A percentile compares a stretch with the other conserved stretches of the same genome.
Evolutionary conservation across 164 flowering plant species (phyloP).

Genomic region (Kingdonia uniflora): DNA sequence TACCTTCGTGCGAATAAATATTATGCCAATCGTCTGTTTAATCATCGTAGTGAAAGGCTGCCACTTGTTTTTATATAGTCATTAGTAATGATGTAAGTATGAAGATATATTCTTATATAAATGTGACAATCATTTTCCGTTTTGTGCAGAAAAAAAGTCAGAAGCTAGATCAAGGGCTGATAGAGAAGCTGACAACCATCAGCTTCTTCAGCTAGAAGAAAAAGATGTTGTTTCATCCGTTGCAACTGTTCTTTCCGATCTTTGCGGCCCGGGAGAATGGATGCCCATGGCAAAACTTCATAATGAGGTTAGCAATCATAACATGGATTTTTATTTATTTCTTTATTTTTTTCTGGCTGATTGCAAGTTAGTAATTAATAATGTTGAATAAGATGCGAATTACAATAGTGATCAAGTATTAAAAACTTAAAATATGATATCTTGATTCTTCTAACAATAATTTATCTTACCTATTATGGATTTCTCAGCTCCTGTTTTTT

Average conservation of each 20-base stretch:
- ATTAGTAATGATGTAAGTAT: no score
- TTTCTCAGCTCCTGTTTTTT: no score
- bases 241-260: constrained; percentile 88
- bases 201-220: constrained; percentile 79
- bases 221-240: constrained; percentile 95
- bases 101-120: not conserved
- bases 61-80: no score
- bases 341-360: not conserved
- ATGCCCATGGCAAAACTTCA: constrained; percentile 97
- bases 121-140: not conserved
- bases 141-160: constrained; percentile 59
- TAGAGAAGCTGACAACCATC: constrained; percentile 75
- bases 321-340: not conserved
- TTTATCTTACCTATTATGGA: no score
- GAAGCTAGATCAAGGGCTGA: constrained; percentile 67
- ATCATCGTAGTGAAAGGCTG: no score
- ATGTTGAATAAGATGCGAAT: no score
- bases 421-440: no score
- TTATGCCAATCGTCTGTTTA: no score
- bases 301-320: constrained; percentile 45
- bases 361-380: no score
- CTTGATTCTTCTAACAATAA: no score
- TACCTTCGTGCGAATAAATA: no score
- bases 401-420: no score
- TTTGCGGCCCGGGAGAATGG: constrained; percentile 98